Evolutionary conservation across 106 monocot species (phyloP).

Genomic region (Acorus gramineus): DNA sequence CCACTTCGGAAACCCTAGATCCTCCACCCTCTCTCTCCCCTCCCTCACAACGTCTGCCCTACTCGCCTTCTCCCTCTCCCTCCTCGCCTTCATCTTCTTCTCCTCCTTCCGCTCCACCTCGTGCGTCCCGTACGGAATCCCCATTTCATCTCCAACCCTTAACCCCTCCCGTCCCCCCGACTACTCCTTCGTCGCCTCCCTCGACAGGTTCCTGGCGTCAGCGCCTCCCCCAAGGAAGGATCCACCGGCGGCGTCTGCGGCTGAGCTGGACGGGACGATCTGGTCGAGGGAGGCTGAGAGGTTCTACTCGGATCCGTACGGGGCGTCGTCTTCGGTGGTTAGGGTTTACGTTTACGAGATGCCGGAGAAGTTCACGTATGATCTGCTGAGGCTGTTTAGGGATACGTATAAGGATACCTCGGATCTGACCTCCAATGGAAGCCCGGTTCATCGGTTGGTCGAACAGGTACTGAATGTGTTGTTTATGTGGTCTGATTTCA

Average conservation of each 20-base stretch:
- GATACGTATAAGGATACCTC: slow-evolving; percentile 54
- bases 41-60: no score
- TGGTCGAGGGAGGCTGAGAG: slow-evolving; percentile 35
- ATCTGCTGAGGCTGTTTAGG: slow-evolving; percentile 58
- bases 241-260: not conserved
- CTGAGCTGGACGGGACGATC: slow-evolving; percentile 38
- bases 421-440: slow-evolving; percentile 84
- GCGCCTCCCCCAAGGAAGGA: not conserved
- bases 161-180: slow-evolving; percentile 16
- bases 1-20: no score
- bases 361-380: slow-evolving; percentile 85
- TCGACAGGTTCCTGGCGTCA: slow-evolving; percentile 62
- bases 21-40: no score
- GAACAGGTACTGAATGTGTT: slow-evolving; percentile 45
- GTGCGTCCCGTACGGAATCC: no score
- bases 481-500: no score
- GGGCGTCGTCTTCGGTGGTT: slow-evolving; percentile 28
- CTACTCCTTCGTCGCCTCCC: slow-evolving; percentile 64
- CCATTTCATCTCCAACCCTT: not conserved
- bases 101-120: no score
- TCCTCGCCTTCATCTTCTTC: no score
- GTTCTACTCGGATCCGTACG: slow-evolving; percentile 11
- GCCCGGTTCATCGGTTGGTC: slow-evolving; percentile 84
- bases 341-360: slow-evolving; percentile 88
- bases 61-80: no score